These are phyloP conservation scores for Daldinia sp. DNA, from an alignment of 2,329 filamentous ascomycete species.

Conservation along the genomic window DNA sequence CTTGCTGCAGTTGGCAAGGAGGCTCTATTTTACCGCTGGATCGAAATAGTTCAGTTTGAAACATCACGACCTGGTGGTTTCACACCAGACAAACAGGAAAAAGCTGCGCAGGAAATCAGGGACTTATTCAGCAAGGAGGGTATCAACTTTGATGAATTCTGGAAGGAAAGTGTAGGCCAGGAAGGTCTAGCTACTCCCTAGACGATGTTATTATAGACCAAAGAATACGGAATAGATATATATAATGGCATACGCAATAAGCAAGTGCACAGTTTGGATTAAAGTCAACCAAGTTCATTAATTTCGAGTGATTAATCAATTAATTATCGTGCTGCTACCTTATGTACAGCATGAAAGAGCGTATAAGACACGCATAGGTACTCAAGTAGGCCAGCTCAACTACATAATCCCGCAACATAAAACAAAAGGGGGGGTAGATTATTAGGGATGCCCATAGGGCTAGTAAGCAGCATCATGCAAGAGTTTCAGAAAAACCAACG, in stretches of 20 bases:
- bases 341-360: not conserved
- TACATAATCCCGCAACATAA: not conserved
- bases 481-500: not conserved
- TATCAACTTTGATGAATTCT: conserved; percentile 86
- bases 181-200: conserved; percentile 46
- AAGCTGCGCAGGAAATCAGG: conserved; percentile 79
- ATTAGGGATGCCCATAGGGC: not conserved
- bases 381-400: not conserved
- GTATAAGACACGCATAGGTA: not conserved
- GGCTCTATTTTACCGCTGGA: conserved; percentile 90
- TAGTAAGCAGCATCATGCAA: not conserved
- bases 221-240: not conserved
- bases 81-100: conserved; percentile 77
- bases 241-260: not conserved
- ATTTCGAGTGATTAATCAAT: not conserved
- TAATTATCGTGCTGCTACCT: not conserved
- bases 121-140: conserved; percentile 79
- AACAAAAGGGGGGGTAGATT: not conserved
- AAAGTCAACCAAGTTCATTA: not conserved
- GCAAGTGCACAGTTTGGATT: not conserved
- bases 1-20: conserved; percentile 84
- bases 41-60: conserved; percentile 92
- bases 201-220: conserved; percentile 10
- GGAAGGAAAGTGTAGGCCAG: conserved; percentile 71
- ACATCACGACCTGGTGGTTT: conserved; percentile 83